Evolutionary conservation across 139 green algal species (phyloP).

Genomic region (Auxenochlorella pyrenoidosa): DNA sequence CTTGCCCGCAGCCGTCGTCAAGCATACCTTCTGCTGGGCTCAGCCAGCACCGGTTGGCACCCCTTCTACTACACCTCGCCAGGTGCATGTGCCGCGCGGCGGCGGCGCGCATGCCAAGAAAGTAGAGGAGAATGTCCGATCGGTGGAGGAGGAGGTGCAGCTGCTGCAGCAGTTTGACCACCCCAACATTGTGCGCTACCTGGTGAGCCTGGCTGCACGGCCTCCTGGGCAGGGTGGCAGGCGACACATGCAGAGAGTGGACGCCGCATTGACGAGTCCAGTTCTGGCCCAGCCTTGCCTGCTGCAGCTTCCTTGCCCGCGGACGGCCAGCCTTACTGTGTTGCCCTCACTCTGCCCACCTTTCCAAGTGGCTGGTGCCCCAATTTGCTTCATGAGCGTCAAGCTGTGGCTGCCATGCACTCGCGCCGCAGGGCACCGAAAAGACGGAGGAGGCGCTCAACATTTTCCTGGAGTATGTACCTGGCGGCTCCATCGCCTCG

Average conservation of each 20-base stretch:
- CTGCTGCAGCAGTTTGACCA: conserved; percentile 86
- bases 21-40: no score
- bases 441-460: conserved; percentile 78
- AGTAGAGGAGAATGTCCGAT: conserved; percentile 76
- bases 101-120: conserved; percentile 42
- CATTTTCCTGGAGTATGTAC: conserved; percentile 98
- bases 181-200: conserved; percentile 96
- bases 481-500: conserved; percentile 91
- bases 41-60: no score
- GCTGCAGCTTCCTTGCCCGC: neutral
- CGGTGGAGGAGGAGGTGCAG: conserved; percentile 87
- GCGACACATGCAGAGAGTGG: no score
- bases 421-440: conserved; percentile 75
- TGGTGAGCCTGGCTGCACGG: conserved; percentile 51
- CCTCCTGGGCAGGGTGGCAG: no score
- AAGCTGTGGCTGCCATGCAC: neutral
- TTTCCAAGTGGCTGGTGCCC: no score
- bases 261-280: no score
- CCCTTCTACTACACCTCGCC: neutral
- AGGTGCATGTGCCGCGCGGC: conserved; percentile 74
- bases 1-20: no score
- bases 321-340: neutral
- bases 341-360: neutral
- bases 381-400: no score
- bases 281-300: no score